A percentile compares a stretch with the other conserved stretches of the same genome.
Conservation (phyloP, 2,329 filamentous ascomycete species). For the Lachnellula suecica region DNA sequence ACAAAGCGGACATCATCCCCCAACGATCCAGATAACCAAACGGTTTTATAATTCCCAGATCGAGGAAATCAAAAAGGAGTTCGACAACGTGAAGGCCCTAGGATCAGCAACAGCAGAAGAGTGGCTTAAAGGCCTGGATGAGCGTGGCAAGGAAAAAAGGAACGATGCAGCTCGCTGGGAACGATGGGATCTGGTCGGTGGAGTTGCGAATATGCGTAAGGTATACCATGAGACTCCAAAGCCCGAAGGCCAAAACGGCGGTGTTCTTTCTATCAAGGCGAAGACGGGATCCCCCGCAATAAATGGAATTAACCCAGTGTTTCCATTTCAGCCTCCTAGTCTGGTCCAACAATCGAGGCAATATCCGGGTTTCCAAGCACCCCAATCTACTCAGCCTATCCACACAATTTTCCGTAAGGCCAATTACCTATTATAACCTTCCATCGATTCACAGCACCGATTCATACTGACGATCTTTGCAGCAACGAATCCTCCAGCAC, state of each 20-base stretch:
- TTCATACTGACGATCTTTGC: neutral
- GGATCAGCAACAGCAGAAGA: constrained; percentile 70
- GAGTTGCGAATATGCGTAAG: constrained; percentile 24
- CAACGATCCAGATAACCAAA: constrained; percentile 57
- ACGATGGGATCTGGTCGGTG: constrained; percentile 39
- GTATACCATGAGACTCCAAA: constrained; percentile 12
- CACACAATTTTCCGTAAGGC: constrained; percentile 20
- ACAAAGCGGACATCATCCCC: constrained; percentile 48
- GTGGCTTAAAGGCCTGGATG: constrained; percentile 75
- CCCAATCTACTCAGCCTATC: constrained; percentile 7
- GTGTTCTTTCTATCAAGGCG: neutral
- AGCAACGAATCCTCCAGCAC: constrained; percentile 23
- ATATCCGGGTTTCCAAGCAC: constrained; percentile 7
- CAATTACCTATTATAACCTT: too few relatives aligned
- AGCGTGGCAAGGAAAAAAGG: constrained; percentile 58
- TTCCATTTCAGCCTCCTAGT: constrained; percentile 6
- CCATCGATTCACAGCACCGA: too few relatives aligned
- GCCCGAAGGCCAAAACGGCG: constrained; percentile 1
- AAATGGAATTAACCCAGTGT: constrained; percentile 12
- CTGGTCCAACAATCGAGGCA: constrained; percentile 8
- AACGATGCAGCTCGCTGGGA: constrained; percentile 70
- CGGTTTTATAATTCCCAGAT: constrained; percentile 64
- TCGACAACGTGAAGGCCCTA: constrained; percentile 62
- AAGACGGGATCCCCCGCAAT: constrained; percentile 2
- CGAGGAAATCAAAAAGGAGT: constrained; percentile 59